These are phyloP conservation scores for Chernovozyma aurita DNA, from an alignment of 1,139 yeast genomes.

Conservation along the genomic window DNA sequence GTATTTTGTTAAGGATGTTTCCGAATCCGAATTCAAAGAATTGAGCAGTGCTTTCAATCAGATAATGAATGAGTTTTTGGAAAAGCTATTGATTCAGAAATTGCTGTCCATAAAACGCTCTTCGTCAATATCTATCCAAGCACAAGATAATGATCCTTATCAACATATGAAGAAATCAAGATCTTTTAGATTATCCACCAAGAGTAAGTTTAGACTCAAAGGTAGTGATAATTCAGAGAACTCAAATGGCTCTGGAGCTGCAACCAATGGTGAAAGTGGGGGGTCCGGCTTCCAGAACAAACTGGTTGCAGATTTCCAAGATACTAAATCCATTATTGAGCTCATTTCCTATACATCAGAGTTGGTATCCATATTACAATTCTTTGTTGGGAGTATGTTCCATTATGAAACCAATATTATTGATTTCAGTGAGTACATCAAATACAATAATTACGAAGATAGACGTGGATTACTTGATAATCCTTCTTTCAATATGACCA, in stretches of 20 bases:
- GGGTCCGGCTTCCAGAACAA: background rate
- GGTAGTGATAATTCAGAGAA: slow-evolving; percentile 4
- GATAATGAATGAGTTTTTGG: slow-evolving; percentile 25
- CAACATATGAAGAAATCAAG: slow-evolving; percentile 26
- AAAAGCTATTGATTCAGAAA: slow-evolving; percentile 20
- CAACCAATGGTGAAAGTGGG: background rate
- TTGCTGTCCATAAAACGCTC: slow-evolving; percentile 19
- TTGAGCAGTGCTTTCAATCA: slow-evolving; percentile 26
- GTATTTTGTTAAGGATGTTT: slow-evolving; percentile 60
- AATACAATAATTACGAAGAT: slow-evolving; percentile 32
- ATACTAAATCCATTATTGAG: slow-evolving; percentile 40
- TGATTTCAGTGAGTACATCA: slow-evolving; percentile 47
- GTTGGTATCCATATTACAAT: slow-evolving; percentile 50
- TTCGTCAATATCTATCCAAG: slow-evolving; percentile 8
- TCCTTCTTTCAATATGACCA: slow-evolving; percentile 16
- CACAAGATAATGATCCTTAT: slow-evolving; percentile 7
- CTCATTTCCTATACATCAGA: slow-evolving; percentile 33
- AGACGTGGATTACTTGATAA: slow-evolving; percentile 26
- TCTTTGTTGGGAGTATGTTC: slow-evolving; percentile 60
- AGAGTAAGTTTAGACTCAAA: slow-evolving; percentile 12
- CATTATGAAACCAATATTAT: slow-evolving; percentile 53
- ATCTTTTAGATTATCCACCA: slow-evolving; percentile 28
- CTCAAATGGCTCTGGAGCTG: background rate
- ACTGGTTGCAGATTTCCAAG: slow-evolving; percentile 23
- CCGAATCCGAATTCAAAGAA: slow-evolving; percentile 27